A percentile compares a stretch with the other conserved stretches of the same genome.
Conservation (phyloP, 306 rosid species). For the Morella rubra region DNA sequence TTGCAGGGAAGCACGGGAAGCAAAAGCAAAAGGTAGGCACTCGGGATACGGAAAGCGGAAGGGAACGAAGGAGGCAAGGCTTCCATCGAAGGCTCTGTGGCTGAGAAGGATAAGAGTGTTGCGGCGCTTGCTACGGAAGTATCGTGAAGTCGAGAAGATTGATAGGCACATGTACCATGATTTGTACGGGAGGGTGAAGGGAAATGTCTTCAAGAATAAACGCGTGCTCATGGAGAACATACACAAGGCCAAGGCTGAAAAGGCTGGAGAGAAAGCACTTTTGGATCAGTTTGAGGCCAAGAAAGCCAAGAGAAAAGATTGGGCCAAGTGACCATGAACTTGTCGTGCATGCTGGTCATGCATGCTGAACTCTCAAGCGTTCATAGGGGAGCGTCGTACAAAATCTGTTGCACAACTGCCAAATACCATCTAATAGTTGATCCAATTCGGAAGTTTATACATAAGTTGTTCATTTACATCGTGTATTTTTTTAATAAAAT, state of each 20-base stretch:
- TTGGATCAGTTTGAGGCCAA: constrained; percentile 16
- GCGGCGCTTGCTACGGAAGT: constrained; percentile 25
- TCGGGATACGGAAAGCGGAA: constrained; percentile 33
- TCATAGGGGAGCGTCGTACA: no score
- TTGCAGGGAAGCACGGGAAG: constrained; percentile 4
- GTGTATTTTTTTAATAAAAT: no score
- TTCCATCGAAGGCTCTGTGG: constrained; percentile 26
- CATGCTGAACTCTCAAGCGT: no score
- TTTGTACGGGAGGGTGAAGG: constrained; percentile 27
- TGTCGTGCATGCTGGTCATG: no score
- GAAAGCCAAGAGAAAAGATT: constrained; percentile 10
- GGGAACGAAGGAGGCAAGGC: constrained; percentile 32
- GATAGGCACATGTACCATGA: constrained; percentile 30
- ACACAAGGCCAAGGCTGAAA: constrained; percentile 23
- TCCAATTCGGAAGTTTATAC: no score
- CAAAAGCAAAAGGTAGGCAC: constrained; percentile 18
- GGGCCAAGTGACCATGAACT: background rate
- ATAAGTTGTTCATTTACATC: no score
- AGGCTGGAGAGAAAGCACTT: constrained; percentile 4
- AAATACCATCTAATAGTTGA: no score
- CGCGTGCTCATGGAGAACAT: constrained; percentile 28
- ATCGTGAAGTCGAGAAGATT: constrained; percentile 25
- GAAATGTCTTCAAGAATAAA: constrained; percentile 31
- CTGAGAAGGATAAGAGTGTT: constrained; percentile 27
- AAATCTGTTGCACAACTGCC: no score